Evolutionary conservation across 352 stramenopile species (phyloP), one percentile per base, ranked within the genome.

Genomic region (Phytopythium mirpurense): DNA sequence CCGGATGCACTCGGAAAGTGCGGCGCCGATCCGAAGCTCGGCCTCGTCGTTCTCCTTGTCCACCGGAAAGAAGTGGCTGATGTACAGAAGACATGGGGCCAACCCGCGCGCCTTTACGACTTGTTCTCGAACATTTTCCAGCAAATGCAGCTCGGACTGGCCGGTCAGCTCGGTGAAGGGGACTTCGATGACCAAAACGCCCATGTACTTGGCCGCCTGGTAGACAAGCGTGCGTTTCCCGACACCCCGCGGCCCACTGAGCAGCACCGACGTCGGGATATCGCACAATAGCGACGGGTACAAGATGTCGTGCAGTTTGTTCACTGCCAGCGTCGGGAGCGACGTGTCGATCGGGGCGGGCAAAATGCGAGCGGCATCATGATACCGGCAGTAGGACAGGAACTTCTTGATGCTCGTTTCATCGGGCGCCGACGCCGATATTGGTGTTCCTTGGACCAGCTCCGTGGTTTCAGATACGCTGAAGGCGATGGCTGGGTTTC

Each of bases 31-130:
- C 11, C 74, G 76, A 32, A 91, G 45, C 46, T 88, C 72, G 0
- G 78, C 65, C 46, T 93, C 80, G 52, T 94, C 79, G 46, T 92
- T 83, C 36, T 88, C 68, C 42, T 90, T 88, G 32, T 91, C 78
- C 23, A 89, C 64, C 7, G 74, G 63, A 50, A 92, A 94, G 53
- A 92, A 73, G 46, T 72, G 81, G 41, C 79, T 86, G 37, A 93
- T 80, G 56, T 90, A 93, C n/a, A 93, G 63, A 16, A 94, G 51
- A 48, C 84, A 92, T 1, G 79, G 79, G 11, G 80, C 68, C 21
- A 94, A 45, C 4, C 72, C 67, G 31, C 86, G 67, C 0, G 82
- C 78, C 59, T 92, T 91, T 2, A 63, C 67, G 8, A 90, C 72
- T 62, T 89, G 71, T 3, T 84, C 68, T 4, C 74, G 76, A 12